Percentiles rank a stretch among this genome's conserved stretches.
Evolutionary conservation across 2,329 filamentous ascomycete species (phyloP).

Genomic region (Neocucurbitaria cava): DNA sequence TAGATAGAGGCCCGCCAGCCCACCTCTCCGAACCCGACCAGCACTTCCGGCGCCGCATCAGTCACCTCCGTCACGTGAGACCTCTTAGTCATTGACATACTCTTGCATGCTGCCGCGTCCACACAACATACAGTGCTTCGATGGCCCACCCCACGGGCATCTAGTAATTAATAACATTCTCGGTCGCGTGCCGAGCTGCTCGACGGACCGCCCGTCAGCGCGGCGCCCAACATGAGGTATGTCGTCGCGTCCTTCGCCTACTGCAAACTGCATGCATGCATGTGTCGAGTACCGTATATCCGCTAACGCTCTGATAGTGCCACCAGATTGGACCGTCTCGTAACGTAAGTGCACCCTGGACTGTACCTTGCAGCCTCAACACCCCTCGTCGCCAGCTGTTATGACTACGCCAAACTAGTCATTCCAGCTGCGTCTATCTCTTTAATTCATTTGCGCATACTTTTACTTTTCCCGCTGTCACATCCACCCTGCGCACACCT

Average conservation of each 20-base stretch:
- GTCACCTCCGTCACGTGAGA: conserved; percentile 33
- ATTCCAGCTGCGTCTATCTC: background rate
- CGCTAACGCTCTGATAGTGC: conserved; percentile 46
- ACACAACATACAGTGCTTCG: conserved; percentile 11
- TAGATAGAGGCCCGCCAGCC: conserved; percentile 39
- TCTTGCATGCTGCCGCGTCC: conserved; percentile 8
- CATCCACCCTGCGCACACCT: background rate
- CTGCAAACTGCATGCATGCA: conserved; percentile 21
- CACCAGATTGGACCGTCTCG: conserved; percentile 49
- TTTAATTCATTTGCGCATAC: background rate
- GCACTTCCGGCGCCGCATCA: conserved; percentile 35
- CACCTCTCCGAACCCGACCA: conserved; percentile 40
- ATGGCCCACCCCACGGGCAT: conserved; percentile 32
- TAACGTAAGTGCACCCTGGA: conserved; percentile 43
- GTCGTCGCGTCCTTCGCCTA: conserved; percentile 11
- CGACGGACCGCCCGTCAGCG: conserved; percentile 9
- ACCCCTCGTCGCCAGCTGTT: background rate
- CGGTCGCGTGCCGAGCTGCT: conserved; percentile 16
- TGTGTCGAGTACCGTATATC: conserved; percentile 28
- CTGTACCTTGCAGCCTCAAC: conserved; percentile 6
- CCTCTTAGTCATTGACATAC: too few relatives aligned
- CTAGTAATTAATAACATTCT: conserved; percentile 36
- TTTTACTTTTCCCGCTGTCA: background rate
- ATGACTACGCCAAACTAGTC: background rate
- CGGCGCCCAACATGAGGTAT: conserved; percentile 39